These are phyloP conservation scores for Penicillium rolfsii DNA, from an alignment of 2,329 filamentous ascomycete genomes.

Conservation along the genomic window DNA sequence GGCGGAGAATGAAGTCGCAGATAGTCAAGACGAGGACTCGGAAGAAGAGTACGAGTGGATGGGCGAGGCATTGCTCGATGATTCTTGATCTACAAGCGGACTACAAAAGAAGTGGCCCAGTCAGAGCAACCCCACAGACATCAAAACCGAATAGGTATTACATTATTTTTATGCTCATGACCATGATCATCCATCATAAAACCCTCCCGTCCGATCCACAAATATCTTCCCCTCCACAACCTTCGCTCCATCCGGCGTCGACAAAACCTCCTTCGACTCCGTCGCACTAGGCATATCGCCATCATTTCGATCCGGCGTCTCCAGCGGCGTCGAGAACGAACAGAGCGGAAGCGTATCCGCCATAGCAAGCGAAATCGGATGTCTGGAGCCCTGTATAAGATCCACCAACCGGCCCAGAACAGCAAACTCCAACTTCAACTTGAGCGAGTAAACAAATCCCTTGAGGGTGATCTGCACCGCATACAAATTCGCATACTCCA, in stretches of 20 bases:
- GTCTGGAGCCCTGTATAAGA: constrained; percentile 38
- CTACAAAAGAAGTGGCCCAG: not conserved
- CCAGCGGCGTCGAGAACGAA: constrained; percentile 20
- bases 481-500: constrained; percentile 48
- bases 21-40: constrained; percentile 50
- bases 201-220: constrained; percentile 11
- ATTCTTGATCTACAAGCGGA: not conserved
- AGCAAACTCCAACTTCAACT: constrained; percentile 59
- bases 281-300: constrained; percentile 11
- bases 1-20: constrained; percentile 45
- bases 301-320: constrained; percentile 10
- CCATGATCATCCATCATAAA: not conserved
- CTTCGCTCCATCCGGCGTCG: constrained; percentile 3
- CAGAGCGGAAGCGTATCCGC: constrained; percentile 31
- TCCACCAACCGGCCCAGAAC: constrained; percentile 55
- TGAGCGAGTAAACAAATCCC: constrained; percentile 44
- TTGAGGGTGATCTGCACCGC: constrained; percentile 48
- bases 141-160: not conserved
- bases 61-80: constrained; percentile 18
- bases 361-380: constrained; percentile 27
- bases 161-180: not conserved
- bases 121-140: not conserved
- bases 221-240: constrained; percentile 18
- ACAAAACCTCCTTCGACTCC: constrained; percentile 13
- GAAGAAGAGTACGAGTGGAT: constrained; percentile 38